Conservation (phyloP, 139 green algal species). For the Chlorella sorokiniana region DNA sequence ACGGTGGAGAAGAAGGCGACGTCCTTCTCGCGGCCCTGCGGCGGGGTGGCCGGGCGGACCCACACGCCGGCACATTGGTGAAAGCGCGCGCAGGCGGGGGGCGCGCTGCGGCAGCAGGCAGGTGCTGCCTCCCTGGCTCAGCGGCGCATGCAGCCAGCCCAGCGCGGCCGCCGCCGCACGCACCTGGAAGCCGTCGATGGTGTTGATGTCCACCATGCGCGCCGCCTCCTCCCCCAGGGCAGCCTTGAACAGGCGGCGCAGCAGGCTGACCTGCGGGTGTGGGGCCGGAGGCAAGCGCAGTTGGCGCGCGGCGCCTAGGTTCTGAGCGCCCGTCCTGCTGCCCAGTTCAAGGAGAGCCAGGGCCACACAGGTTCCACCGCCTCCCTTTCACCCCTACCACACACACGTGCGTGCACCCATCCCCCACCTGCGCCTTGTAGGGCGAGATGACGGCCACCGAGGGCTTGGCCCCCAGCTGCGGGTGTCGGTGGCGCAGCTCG, state of each 20-base stretch:
- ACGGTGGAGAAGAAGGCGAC: conserved; percentile 90
- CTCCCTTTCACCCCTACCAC: background rate
- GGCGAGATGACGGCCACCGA: conserved; percentile 89
- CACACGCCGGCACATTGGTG: background rate
- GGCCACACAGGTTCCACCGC: no score
- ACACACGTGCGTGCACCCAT: conserved; percentile 53
- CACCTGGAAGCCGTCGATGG: conserved; percentile 91
- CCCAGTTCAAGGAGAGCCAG: no score
- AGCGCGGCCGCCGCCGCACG: conserved; percentile 50
- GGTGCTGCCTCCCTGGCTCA: background rate
- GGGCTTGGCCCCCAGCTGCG: conserved; percentile 51
- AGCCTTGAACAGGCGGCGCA: conserved; percentile 54
- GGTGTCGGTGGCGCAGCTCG: conserved; percentile 50
- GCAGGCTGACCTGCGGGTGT: conserved; percentile 23
- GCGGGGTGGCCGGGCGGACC: background rate
- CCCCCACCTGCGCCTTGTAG: conserved; percentile 87
- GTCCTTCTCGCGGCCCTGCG: conserved; percentile 57
- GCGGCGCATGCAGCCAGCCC: background rate
- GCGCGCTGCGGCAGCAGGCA: no score
- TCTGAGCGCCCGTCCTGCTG: background rate
- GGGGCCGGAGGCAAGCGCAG: background rate
- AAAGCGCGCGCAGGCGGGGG: background rate
- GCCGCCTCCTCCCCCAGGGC: conserved; percentile 68
- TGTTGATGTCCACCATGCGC: conserved; percentile 88
- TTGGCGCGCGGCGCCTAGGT: background rate